Percentiles rank a stretch among this genome's conserved stretches.
phyloP scores from a whole-genome alignment of 371 early-diverging fungal genomes.

The Chytridium lagenaria region DNA sequence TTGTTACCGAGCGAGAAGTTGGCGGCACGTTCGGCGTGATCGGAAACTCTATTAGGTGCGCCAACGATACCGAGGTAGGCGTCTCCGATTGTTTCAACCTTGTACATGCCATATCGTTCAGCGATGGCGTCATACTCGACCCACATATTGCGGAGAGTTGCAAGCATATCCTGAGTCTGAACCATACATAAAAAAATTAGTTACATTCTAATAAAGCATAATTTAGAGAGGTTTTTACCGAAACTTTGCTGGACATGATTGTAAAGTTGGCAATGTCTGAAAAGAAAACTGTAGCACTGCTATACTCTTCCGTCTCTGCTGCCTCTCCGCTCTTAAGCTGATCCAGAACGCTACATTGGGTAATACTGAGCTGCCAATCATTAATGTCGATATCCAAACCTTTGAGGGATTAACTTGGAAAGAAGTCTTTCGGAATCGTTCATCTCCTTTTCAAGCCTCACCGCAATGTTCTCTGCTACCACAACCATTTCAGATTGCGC shows the following conservation, averaged over 20 bases:
- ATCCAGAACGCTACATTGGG: constrained; percentile 25
- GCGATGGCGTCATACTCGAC: constrained; percentile 46
- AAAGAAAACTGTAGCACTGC: constrained; percentile 47
- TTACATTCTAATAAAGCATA: too few species aligned
- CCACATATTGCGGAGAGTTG: constrained; percentile 47
- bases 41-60: constrained; percentile 34
- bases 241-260: constrained; percentile 25
- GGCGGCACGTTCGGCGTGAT: constrained; percentile 43
- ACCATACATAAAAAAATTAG: not conserved
- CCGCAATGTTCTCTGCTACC: constrained; percentile 29
- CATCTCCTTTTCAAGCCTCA: constrained; percentile 35
- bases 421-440: constrained; percentile 37
- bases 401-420: constrained; percentile 42
- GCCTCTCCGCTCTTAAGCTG: constrained; percentile 43
- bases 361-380: not conserved
- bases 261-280: constrained; percentile 48
- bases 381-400: not conserved
- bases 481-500: constrained; percentile 35
- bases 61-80: constrained; percentile 50
- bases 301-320: constrained; percentile 41
- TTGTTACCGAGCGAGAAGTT: constrained; percentile 25
- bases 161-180: constrained; percentile 48
- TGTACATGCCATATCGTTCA: constrained; percentile 46
- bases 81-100: constrained; percentile 55
- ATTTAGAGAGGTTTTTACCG: not conserved